These are phyloP conservation scores for Pezicula neosporulosa DNA, from an alignment of 2,329 filamentous ascomycete genomes.

Conservation along the genomic window DNA sequence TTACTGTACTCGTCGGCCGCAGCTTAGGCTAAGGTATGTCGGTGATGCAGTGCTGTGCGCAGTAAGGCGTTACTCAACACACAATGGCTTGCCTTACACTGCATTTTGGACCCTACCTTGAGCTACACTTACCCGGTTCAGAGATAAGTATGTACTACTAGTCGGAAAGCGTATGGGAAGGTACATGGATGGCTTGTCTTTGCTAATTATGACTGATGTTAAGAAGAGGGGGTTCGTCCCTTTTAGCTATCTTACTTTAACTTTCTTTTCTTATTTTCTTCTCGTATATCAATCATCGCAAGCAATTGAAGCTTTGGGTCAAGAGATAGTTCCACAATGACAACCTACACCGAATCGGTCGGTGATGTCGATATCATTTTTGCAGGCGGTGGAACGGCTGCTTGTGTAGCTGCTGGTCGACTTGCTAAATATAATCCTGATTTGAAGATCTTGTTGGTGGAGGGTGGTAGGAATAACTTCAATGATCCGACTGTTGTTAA, in stretches of 20 bases:
- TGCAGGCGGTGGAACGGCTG: slow-evolving; percentile 46
- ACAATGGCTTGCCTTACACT: too few relatives aligned
- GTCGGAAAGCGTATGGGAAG: too few relatives aligned
- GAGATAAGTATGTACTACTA: neutral
- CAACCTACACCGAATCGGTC: slow-evolving; percentile 18
- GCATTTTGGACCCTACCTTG: neutral
- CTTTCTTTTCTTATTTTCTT: neutral
- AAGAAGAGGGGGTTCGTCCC: too few relatives aligned
- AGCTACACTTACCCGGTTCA: neutral
- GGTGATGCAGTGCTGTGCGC: too few relatives aligned
- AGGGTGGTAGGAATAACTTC: slow-evolving; percentile 50
- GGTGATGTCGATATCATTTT: slow-evolving; percentile 48
- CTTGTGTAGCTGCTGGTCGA: slow-evolving; percentile 45
- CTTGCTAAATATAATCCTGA: slow-evolving; percentile 46
- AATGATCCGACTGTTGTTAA: slow-evolving; percentile 45
- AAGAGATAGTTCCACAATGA: slow-evolving; percentile 11
- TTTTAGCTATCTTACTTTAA: neutral
- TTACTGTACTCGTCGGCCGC: too few relatives aligned
- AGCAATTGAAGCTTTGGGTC: neutral
- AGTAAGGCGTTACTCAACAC: too few relatives aligned
- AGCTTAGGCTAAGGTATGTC: too few relatives aligned
- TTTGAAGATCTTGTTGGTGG: slow-evolving; percentile 48
- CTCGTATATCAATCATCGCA: neutral
- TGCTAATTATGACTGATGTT: neutral
- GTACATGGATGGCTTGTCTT: too few relatives aligned